Evolutionary conservation across 2,329 filamentous ascomycete genomes (phyloP), one percentile per base, ranked within the genome.

Genomic region (Aspergillus piperis): DNA sequence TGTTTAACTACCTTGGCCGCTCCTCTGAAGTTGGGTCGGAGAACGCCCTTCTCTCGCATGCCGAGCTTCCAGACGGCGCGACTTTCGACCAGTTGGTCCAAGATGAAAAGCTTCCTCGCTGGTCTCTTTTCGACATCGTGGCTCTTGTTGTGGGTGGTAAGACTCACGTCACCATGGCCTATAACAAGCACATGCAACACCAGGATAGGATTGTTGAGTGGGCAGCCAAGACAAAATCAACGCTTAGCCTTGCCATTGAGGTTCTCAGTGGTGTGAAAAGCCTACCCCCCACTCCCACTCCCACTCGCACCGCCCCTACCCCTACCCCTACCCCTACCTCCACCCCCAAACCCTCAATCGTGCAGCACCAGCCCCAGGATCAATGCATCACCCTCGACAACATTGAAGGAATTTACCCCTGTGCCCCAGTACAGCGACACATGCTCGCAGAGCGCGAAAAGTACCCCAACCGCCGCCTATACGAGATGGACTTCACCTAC

Each of bases 1-100:
- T 58, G 7, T 60, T 64, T 47, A 64, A 64, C 42, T 64, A 64
- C 38, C 8, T 44, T 11, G 58, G 58, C 10, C 11, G 21, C 2
- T 51, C n/a, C 38, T 23, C 58, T 52, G 38, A 53, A 60, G 60
- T 53, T 50, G 44, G 60, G 32, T 32, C 13, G 39, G 15, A 41
- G 15, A 41, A 41, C 38, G 38, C 27, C 11, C 39, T 53, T 7
- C 39, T 57, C 21, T 48, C 52, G 7, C 39, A 19, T 8, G 54
- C 49, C 36, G 48, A 8, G 54, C 42, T 39, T 27, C 41, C 5
- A 50, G 52, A 42, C 27, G 44, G 19, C 48, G 54, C 19, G 48
- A 57, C 19, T 50, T 53, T n/a, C 30, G 38, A 41, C 38, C 38
- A 17, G 8, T 41, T 41, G 38, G 38, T 41, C n/a, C 38, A 41